These are phyloP conservation scores for Populus hybrid DNA, from an alignment of 441 rosid genomes.

Conservation along the genomic window DNA sequence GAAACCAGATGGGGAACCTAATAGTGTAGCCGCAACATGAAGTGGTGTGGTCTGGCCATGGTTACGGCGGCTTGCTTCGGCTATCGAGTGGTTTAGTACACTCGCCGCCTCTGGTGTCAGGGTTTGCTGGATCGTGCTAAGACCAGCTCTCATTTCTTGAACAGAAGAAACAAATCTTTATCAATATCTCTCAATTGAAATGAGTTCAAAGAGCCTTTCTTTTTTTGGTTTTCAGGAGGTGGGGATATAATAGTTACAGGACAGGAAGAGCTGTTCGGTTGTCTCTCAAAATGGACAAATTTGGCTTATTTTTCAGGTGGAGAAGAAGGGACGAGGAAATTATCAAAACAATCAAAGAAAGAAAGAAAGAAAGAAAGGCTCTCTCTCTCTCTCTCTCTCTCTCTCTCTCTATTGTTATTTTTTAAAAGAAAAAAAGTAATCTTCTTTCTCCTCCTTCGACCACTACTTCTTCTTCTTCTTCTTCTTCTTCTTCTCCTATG, in stretches of 20 bases:
- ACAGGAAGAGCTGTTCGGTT: neutral
- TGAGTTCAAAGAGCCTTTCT: neutral
- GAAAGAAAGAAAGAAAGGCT: neutral
- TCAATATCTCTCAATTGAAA: neutral
- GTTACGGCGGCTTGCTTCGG: conserved; percentile 83
- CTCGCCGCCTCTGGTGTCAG: conserved; percentile 90
- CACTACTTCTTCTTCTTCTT: neutral
- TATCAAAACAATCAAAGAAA: neutral
- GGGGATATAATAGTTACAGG: neutral
- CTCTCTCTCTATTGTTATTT: neutral
- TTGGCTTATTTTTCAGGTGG: neutral
- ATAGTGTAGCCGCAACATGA: conserved; percentile 84
- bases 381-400: too few species aligned
- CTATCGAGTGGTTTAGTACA: conserved; percentile 80
- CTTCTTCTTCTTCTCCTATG: neutral
- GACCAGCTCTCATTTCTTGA: conserved; percentile 76
- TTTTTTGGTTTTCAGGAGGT: neutral
- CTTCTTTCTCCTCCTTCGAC: conserved; percentile 8
- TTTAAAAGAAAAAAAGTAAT: neutral
- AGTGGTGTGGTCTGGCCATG: conserved; percentile 95
- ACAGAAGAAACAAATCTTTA: neutral
- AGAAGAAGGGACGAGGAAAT: neutral
- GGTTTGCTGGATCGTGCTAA: conserved; percentile 93
- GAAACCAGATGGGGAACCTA: conserved; percentile 75
- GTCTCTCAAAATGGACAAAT: neutral